Conservation (phyloP, 2,329 filamentous ascomycete genomes). For the Parafenestella ontariensis region DNA sequence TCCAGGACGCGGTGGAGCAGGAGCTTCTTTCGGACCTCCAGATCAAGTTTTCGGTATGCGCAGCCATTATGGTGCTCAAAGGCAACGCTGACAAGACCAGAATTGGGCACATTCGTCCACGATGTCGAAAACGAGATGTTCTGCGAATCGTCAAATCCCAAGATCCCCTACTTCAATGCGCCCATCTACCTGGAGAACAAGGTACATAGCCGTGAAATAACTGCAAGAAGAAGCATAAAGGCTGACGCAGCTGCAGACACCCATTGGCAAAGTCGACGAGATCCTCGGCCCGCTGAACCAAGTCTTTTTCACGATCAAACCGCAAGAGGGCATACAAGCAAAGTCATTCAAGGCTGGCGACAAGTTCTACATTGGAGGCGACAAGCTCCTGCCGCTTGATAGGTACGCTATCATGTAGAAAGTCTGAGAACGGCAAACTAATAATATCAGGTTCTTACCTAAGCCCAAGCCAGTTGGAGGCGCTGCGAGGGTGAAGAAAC, state of each 20-base stretch:
- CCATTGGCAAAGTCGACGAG: slow-evolving; percentile 97
- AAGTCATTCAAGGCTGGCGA: slow-evolving; percentile 94
- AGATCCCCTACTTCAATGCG: slow-evolving; percentile 98
- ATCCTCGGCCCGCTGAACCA: slow-evolving; percentile 97
- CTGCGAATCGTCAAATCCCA: slow-evolving; percentile 92
- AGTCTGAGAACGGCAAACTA: slow-evolving; percentile 17
- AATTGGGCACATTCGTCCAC: slow-evolving; percentile 95
- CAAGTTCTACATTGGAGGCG: slow-evolving; percentile 94
- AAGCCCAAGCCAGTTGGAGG: slow-evolving; percentile 82
- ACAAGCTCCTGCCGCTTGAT: slow-evolving; percentile 94
- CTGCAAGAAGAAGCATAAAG: neutral
- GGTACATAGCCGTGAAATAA: slow-evolving; percentile 53
- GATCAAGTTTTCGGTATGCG: slow-evolving; percentile 52
- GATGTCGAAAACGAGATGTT: slow-evolving; percentile 97
- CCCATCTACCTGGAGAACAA: slow-evolving; percentile 99
- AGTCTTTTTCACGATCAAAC: slow-evolving; percentile 98
- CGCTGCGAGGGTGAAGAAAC: slow-evolving; percentile 72
- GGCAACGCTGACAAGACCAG: slow-evolving; percentile 55
- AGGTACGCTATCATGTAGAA: slow-evolving; percentile 57
- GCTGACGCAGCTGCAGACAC: slow-evolving; percentile 62
- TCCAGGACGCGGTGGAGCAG: slow-evolving; percentile 47
- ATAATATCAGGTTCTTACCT: slow-evolving; percentile 75
- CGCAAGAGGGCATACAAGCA: slow-evolving; percentile 93
- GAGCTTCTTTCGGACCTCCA: slow-evolving; percentile 52
- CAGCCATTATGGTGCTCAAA: neutral